These are phyloP conservation scores for Powellomyces hirtus DNA, from an alignment of 192 early-diverging fungal genomes.

Conservation along the genomic window DNA sequence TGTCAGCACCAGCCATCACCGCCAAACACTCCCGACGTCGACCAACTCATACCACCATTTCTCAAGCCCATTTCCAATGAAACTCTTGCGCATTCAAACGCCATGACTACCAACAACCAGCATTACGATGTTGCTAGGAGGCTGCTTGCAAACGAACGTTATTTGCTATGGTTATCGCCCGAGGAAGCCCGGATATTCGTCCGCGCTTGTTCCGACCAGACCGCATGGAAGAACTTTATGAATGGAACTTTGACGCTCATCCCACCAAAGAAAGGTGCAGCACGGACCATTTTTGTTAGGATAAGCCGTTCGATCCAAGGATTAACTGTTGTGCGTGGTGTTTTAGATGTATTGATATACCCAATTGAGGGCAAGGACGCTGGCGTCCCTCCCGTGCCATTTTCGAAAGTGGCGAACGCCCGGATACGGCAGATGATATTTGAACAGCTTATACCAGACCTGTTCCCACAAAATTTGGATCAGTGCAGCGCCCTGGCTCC, in stretches of 20 bases:
- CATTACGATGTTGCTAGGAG: slow-evolving; percentile 17
- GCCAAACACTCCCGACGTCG: no score
- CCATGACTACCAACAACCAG: background rate
- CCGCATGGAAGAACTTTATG: slow-evolving; percentile 34
- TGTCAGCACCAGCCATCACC: no score
- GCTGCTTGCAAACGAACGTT: slow-evolving; percentile 22
- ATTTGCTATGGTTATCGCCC: slow-evolving; percentile 15
- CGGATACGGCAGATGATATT: slow-evolving; percentile 72
- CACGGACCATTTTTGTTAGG: background rate
- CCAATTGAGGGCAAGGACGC: background rate
- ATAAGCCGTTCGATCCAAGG: no score
- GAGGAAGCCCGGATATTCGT: slow-evolving; percentile 30
- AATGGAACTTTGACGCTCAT: background rate
- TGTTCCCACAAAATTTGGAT: slow-evolving; percentile 50
- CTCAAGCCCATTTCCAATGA: no score
- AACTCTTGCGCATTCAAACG: no score
- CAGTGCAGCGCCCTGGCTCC: slow-evolving; percentile 14
- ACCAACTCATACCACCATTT: no score
- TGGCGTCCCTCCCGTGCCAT: background rate
- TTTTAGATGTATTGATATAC: background rate
- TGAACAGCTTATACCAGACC: slow-evolving; percentile 66
- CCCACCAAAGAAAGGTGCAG: background rate
- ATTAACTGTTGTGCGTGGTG: no score
- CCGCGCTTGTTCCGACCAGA: slow-evolving; percentile 25
- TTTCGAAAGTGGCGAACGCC: slow-evolving; percentile 51